phyloP scores from a whole-genome alignment of 2,329 filamentous ascomycete species.

The Fusarium verrucosum region DNA sequence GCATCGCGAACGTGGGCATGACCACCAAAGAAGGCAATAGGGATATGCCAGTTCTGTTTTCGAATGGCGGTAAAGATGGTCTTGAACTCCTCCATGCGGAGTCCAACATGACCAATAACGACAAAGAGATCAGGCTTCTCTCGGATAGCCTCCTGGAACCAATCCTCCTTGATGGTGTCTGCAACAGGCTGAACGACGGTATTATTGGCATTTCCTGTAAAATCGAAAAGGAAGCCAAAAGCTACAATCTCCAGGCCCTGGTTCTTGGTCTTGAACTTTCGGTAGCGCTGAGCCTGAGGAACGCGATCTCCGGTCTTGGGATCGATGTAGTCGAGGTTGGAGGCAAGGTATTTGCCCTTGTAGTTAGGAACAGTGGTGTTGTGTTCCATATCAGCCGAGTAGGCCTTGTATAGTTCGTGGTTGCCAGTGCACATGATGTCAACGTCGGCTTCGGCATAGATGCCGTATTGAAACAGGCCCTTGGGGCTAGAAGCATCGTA shows the following conservation, averaged over 20 bases:
- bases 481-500: slow-evolving; percentile 91
- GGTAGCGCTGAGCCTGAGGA: slow-evolving; percentile 82
- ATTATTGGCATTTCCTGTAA: slow-evolving; percentile 89
- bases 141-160: slow-evolving; percentile 88
- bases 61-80: slow-evolving; percentile 82
- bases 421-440: slow-evolving; percentile 91
- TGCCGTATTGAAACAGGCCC: slow-evolving; percentile 87
- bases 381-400: slow-evolving; percentile 81
- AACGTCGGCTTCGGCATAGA: slow-evolving; percentile 82
- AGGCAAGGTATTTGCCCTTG: slow-evolving; percentile 82
- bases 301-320: slow-evolving; percentile 74
- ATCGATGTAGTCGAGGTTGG: slow-evolving; percentile 89
- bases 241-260: slow-evolving; percentile 84
- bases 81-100: slow-evolving; percentile 82
- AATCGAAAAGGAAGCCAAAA: slow-evolving; percentile 96
- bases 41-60: slow-evolving; percentile 77
- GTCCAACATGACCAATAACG: slow-evolving; percentile 84
- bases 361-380: slow-evolving; percentile 84
- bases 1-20: slow-evolving; percentile 91
- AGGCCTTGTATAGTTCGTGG: slow-evolving; percentile 89
- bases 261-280: slow-evolving; percentile 91
- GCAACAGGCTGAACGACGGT: slow-evolving; percentile 83
- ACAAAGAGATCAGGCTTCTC: slow-evolving; percentile 89
- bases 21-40: slow-evolving; percentile 91
- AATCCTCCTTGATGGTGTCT: slow-evolving; percentile 81